Evolutionary conservation across 2,329 filamentous ascomycete genomes (phyloP), one percentile per base, ranked within the genome.

Genomic region (Lachnellula suecica): DNA sequence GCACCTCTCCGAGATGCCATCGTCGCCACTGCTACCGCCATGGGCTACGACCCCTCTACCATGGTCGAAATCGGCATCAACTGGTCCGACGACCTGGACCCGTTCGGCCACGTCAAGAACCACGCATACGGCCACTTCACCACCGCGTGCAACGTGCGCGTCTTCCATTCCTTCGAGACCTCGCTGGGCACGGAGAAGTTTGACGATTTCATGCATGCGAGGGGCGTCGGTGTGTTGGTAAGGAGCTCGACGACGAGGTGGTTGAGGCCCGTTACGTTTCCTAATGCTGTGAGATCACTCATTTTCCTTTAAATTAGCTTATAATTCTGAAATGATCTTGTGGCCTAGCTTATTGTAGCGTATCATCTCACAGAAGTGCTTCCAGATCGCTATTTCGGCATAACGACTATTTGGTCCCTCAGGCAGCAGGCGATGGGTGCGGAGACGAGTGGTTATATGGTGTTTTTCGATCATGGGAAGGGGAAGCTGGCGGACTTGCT

Each of bases 31-130:
- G 51, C 51, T n/a, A 27, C 20, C 4, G 51, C 51, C 23, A 49
- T 44, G 51, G 51, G 51, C 13, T 53, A 53, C 41, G 47, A 53
- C 22, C 11, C 40, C 25, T 38, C 40, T n/a, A 50, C 40, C 31
- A 53, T 53, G 51, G 41, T 49, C n/a, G 37, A 44, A 49, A 34
- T 25, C 23, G 47, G 37, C 37, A 29, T 52, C 13, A 37, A 13
- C 40, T 52, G 50, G 50, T 11, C 45, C 23, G 37, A 49, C 20
- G 45, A 49, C 9, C 50, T 42, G 23, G 50, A 49, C 44, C 38
- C 45, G 3, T 40, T 44, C 13, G 31, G 43, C 8, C 29, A 31
- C 15, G 25, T 31, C 29, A 31, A 31, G 29, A 31, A 31, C 29
- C 29, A 31, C 29, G 8, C 7, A 15, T 31, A 31, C 15, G 8